Percentiles rank a stretch among this genome's conserved stretches.
These are phyloP conservation scores for Botrytis elliptica DNA, from an alignment of 2,329 filamentous ascomycete genomes.

Conservation along the genomic window DNA sequence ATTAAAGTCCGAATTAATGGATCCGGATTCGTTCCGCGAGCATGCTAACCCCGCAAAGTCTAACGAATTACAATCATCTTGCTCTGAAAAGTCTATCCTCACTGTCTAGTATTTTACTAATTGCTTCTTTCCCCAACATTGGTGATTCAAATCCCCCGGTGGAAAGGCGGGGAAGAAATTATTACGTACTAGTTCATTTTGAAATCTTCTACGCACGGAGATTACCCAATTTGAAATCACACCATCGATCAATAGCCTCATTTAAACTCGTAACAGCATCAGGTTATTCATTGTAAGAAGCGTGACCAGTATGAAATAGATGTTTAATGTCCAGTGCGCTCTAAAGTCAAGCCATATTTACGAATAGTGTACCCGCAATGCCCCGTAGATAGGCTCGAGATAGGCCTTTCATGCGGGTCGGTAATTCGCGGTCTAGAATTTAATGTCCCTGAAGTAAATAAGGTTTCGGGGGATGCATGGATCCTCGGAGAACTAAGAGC, in stretches of 20 bases:
- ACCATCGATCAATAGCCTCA: neutral
- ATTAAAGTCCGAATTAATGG: neutral
- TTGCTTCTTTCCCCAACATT: neutral
- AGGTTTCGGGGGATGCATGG: neutral
- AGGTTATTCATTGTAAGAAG: neutral
- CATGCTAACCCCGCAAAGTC: neutral
- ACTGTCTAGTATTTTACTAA: neutral
- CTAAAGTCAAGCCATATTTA: neutral
- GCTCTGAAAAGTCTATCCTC: neutral
- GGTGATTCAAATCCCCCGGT: neutral
- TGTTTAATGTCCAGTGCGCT: neutral
- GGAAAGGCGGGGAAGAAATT: conserved; percentile 1
- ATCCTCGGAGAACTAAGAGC: neutral
- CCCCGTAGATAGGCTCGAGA: conserved; percentile 1
- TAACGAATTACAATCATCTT: neutral
- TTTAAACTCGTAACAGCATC: conserved; percentile 1
- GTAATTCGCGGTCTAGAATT: neutral
- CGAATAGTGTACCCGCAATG: neutral
- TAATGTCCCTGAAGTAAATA: neutral
- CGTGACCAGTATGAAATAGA: neutral
- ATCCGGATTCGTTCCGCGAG: neutral
- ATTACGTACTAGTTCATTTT: neutral
- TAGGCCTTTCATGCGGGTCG: neutral
- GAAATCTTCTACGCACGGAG: neutral
- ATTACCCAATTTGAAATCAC: neutral